Percentiles rank a stretch among this genome's conserved stretches.
These are phyloP conservation scores for Gyromitra esculenta DNA, from an alignment of 2,329 filamentous ascomycete genomes.

Conservation along the genomic window DNA sequence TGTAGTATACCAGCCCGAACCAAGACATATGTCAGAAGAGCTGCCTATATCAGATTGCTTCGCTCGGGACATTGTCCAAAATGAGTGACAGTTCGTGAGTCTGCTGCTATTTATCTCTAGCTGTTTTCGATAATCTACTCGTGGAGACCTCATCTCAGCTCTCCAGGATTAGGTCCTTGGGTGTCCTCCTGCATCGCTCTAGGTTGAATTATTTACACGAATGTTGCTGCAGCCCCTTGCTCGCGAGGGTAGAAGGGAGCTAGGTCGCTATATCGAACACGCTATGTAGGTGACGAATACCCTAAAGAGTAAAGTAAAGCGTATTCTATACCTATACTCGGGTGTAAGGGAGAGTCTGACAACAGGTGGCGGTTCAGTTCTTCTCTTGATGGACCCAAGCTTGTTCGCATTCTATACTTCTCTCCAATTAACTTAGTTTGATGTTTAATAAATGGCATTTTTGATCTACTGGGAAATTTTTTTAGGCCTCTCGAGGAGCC, in stretches of 20 bases:
- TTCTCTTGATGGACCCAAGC: too few species aligned
- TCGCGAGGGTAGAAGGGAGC: neutral
- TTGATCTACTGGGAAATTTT: too few species aligned
- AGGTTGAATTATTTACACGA: neutral
- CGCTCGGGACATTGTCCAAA: neutral
- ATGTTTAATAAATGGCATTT: too few species aligned
- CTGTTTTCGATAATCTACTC: neutral
- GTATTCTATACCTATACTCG: too few species aligned
- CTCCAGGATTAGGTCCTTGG: neutral
- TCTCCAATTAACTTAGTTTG: too few species aligned
- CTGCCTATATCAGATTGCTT: neutral
- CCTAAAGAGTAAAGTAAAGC: neutral
- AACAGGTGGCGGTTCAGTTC: too few species aligned
- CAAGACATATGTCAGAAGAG: neutral
- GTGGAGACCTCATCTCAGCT: neutral
- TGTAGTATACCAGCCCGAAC: neutral
- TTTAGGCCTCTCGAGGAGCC: too few species aligned
- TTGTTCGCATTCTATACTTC: too few species aligned
- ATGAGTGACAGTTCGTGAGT: conserved; percentile 32
- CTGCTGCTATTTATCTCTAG: neutral
- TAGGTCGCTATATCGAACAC: neutral
- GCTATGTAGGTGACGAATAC: neutral
- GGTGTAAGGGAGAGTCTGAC: too few species aligned
- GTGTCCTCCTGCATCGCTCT: neutral
- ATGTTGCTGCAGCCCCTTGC: neutral